A percentile compares a stretch with the other conserved stretches of the same genome.
Conservation (phyloP, 768 basidiomycete genomes). For the Artomyces pyxidatus region DNA sequence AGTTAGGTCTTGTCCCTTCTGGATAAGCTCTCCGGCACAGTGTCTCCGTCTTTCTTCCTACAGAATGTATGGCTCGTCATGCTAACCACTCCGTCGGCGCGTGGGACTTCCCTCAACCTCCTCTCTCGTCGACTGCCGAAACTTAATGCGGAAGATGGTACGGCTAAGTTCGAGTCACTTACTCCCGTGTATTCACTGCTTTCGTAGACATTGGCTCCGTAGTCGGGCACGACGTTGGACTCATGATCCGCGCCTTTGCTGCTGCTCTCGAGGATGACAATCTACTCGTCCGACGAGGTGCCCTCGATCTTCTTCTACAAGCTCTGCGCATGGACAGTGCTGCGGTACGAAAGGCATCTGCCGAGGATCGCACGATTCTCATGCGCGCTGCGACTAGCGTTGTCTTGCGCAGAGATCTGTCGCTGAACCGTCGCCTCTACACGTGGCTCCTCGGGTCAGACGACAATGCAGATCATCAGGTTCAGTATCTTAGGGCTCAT, state of each 20-base stretch:
- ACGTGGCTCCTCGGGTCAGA: conserved; percentile 86
- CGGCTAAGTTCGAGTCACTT: no score
- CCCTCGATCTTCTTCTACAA: conserved; percentile 77
- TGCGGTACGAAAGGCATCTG: conserved; percentile 58
- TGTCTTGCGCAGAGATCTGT: conserved; percentile 86
- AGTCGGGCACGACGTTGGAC: conserved; percentile 79
- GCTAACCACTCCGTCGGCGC: conserved; percentile 78
- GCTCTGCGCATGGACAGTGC: conserved; percentile 67
- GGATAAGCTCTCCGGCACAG: conserved; percentile 74
- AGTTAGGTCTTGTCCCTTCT: conserved; percentile 74
- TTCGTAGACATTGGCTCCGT: conserved; percentile 53
- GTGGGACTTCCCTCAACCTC: conserved; percentile 83
- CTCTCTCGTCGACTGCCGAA: conserved; percentile 73
- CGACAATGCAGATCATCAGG: conserved; percentile 69
- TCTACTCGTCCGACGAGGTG: conserved; percentile 78
- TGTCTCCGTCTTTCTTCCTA: conserved; percentile 85
- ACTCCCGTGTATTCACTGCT: background rate
- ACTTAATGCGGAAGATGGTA: conserved; percentile 65
- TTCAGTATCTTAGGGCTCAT: conserved; percentile 59
- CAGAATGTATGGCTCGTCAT: conserved; percentile 94
- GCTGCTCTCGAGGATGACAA: conserved; percentile 92
- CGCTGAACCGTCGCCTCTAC: conserved; percentile 87
- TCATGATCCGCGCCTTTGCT: conserved; percentile 91
- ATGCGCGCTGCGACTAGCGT: conserved; percentile 84
- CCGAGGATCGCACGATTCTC: conserved; percentile 71